Evolutionary conservation across 2,329 filamentous ascomycete species (phyloP).

Genomic region (Epicoccum nigrum): DNA sequence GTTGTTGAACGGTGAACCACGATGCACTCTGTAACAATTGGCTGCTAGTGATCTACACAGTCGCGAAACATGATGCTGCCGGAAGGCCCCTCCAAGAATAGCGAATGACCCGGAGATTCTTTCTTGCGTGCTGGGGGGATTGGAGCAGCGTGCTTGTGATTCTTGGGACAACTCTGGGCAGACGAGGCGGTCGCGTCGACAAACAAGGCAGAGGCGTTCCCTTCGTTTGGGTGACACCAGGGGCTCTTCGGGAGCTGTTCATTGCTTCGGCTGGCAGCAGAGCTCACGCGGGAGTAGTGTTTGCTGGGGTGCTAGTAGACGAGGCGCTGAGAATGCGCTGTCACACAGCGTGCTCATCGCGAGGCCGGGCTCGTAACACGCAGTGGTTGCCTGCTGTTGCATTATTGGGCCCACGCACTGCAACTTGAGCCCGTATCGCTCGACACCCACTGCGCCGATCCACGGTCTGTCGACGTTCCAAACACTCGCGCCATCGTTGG

Average conservation of each 20-base stretch:
- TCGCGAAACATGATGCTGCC: constrained; percentile 15
- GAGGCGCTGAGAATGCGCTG: constrained; percentile 13
- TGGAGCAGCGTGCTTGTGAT: constrained; percentile 4
- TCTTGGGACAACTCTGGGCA: constrained; percentile 5
- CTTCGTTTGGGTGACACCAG: constrained; percentile 2
- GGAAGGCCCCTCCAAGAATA: constrained; percentile 20
- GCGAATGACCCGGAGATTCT: constrained; percentile 21
- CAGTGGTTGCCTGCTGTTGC: constrained; percentile 20
- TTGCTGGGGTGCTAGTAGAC: neutral
- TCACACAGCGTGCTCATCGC: constrained; percentile 8
- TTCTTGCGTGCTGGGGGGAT: constrained; percentile 15
- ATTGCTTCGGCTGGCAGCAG: neutral
- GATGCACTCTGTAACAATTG: constrained; percentile 13
- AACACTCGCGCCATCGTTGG: constrained; percentile 31
- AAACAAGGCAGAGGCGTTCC: constrained; percentile 18
- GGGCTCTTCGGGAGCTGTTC: constrained; percentile 5
- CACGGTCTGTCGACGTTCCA: constrained; percentile 30
- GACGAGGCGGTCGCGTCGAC: constrained; percentile 1
- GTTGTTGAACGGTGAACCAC: constrained; percentile 5
- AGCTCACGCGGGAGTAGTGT: neutral
- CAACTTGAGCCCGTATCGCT: constrained; percentile 27
- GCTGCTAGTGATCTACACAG: constrained; percentile 1
- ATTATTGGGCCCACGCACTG: constrained; percentile 23
- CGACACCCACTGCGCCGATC: constrained; percentile 28
- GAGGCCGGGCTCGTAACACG: constrained; percentile 2